Evolutionary conservation across 306 rosid genomes (phyloP), one percentile per base, ranked within the genome.

Genomic region (Ceratonia siliqua): DNA sequence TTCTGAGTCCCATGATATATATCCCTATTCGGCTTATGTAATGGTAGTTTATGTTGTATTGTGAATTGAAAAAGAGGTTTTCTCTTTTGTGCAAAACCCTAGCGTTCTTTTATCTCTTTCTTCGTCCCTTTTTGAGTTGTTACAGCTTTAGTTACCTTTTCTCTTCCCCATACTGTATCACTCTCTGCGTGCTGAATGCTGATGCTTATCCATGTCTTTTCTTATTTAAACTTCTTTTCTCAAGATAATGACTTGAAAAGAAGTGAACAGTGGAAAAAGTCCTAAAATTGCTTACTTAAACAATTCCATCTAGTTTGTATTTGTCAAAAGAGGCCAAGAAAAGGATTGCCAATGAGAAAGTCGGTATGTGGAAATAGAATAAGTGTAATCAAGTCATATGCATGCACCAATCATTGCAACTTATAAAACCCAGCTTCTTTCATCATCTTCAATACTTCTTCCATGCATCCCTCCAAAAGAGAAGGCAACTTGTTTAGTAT

Each of bases 161-260:
- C n/a, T n/a, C n/a, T n/a, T n/a, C n/a, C n/a, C n/a, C n/a, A n/a
- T n/a, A n/a, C n/a, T n/a, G n/a, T n/a, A n/a, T n/a, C n/a, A n/a
- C n/a, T n/a, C n/a, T 73, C 41, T 80, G 80, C 74, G 76, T 80
- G 67, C 12, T n/a, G n/a, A n/a, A n/a, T n/a, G n/a, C n/a, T 61
- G 74, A 65, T 79, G 74, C 27, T 76, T 76, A 78, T 68, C 85
- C 59, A 30, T 73, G n/a, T 43, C 85, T 77, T 84, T 62, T 76
- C 80, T 52, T 38, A 55, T 72, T 68, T 32, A 49, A 54, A 49
- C 80, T 77, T 77, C 76, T 84, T 77, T 77, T 84, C 20, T 56
- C 28, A 35, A 77, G 83, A 84, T 73, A 81, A 84, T 81, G 88
- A 81, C 85, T 55, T 33, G 69, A 81, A 74, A 48, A 74, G 87